Conservation (phyloP, 192 early-diverging fungal species). For the Coemansia sp. region DNA sequence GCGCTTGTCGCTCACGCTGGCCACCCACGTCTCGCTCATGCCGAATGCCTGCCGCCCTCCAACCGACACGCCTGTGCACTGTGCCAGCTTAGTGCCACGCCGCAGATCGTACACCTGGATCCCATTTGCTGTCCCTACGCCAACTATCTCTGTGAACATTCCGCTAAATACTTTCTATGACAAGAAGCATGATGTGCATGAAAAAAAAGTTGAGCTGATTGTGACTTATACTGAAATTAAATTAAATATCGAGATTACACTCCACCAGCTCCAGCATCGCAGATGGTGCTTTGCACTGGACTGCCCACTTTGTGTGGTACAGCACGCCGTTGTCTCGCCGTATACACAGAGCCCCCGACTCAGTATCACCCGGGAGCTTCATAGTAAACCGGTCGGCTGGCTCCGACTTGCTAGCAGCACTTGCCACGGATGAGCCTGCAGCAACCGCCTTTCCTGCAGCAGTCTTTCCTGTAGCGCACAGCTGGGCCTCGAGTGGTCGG, state of each 20-base stretch:
- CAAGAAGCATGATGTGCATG: not conserved
- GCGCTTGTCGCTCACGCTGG: constrained; percentile 29
- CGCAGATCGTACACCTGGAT: constrained; percentile 50
- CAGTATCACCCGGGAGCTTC: constrained; percentile 15
- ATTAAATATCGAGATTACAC: constrained; percentile 39
- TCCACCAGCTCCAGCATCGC: constrained; percentile 17
- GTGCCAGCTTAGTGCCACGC: constrained; percentile 45
- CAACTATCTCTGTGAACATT: constrained; percentile 47
- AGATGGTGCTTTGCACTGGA: constrained; percentile 10
- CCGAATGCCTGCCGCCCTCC: constrained; percentile 36
- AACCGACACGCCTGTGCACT: constrained; percentile 23
- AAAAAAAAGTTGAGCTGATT: not conserved
- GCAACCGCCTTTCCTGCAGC: not conserved
- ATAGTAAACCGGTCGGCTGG: not conserved
- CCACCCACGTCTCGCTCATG: constrained; percentile 36
- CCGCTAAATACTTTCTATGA: not conserved
- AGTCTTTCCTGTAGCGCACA: not conserved
- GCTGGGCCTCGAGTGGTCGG: constrained; percentile 12
- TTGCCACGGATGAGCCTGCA: not conserved
- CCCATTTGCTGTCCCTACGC: constrained; percentile 31
- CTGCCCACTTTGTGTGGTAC: constrained; percentile 41
- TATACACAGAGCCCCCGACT: constrained; percentile 22
- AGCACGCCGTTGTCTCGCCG: constrained; percentile 33
- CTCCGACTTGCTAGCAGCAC: not conserved
- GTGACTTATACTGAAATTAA: not conserved